Evolutionary conservation across 2,329 filamentous ascomycete genomes (phyloP).

Genomic region (Talaromyces sp.): DNA sequence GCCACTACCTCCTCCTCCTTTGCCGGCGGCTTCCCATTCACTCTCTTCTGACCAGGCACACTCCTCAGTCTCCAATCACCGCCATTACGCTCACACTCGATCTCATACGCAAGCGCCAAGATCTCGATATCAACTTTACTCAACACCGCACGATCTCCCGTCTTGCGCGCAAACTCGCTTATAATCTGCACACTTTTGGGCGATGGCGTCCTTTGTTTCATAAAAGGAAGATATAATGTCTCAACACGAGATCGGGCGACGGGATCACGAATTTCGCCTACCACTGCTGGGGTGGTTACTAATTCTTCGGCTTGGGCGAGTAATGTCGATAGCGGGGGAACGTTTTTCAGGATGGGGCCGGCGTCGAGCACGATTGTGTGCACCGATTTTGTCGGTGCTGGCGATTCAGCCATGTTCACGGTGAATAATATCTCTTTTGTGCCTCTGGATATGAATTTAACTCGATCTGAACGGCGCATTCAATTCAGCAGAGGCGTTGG

Average conservation of each 20-base stretch:
- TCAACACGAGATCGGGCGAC: slow-evolving; percentile 76
- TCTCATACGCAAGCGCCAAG: slow-evolving; percentile 83
- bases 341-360: slow-evolving; percentile 89
- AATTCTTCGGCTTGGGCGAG: slow-evolving; percentile 71
- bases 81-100: slow-evolving; percentile 88
- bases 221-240: slow-evolving; percentile 78
- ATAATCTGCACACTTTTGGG: slow-evolving; percentile 76
- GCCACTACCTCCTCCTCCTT: slow-evolving; percentile 37
- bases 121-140: slow-evolving; percentile 87
- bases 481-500: not conserved
- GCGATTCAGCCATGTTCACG: slow-evolving; percentile 26
- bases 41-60: slow-evolving; percentile 70
- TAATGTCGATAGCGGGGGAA: slow-evolving; percentile 77
- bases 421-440: not conserved
- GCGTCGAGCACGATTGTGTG: slow-evolving; percentile 86
- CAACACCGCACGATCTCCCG: slow-evolving; percentile 82
- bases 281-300: slow-evolving; percentile 78
- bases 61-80: slow-evolving; percentile 81
- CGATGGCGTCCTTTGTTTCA: slow-evolving; percentile 70
- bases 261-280: slow-evolving; percentile 82
- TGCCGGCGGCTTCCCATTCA: slow-evolving; percentile 65
- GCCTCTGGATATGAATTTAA: no score
- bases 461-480: not conserved
- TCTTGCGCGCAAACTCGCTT: slow-evolving; percentile 79
- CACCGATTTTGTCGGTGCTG: slow-evolving; percentile 58